phyloP scores from a whole-genome alignment of 108 stramenopile genomes.

The Asterionellopsis glacialis region DNA sequence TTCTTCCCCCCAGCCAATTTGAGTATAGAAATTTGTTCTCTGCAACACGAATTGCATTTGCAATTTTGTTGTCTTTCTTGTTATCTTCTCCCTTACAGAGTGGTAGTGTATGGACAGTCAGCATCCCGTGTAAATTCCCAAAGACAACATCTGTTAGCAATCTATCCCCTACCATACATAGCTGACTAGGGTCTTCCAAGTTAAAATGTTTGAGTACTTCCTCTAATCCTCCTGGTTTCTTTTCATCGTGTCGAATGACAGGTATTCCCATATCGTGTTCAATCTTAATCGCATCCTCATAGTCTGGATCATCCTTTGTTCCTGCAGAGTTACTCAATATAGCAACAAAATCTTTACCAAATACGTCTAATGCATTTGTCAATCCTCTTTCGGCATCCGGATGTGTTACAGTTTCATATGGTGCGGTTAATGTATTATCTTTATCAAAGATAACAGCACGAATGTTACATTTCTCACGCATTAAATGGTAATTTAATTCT shows the following conservation, averaged over 20 bases:
- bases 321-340: slow-evolving; percentile 93
- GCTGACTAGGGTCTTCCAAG: slow-evolving; percentile 56
- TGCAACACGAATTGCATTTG: slow-evolving; percentile 48
- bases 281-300: slow-evolving; percentile 66
- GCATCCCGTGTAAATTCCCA: slow-evolving; percentile 92
- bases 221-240: slow-evolving; percentile 87
- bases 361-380: slow-evolving; percentile 57
- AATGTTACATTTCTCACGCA: slow-evolving; percentile 74
- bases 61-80: slow-evolving; percentile 64
- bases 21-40: slow-evolving; percentile 76
- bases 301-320: slow-evolving; percentile 79
- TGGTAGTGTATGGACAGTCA: slow-evolving; percentile 86
- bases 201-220: slow-evolving; percentile 82
- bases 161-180: slow-evolving; percentile 93
- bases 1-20: slow-evolving; percentile 63
- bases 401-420: slow-evolving; percentile 73
- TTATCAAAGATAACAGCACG: slow-evolving; percentile 85
- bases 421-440: slow-evolving; percentile 94
- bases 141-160: slow-evolving; percentile 91
- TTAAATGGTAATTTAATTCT: slow-evolving; percentile 70
- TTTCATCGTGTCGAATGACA: slow-evolving; percentile 85
- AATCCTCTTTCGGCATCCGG: slow-evolving; percentile 51
- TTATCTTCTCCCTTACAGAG: slow-evolving; percentile 68
- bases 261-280: slow-evolving; percentile 80
- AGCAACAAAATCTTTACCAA: slow-evolving; percentile 71